Evolutionary conservation across 2,329 filamentous ascomycete genomes (phyloP), one percentile per base, ranked within the genome.

Genomic region (Westerdykella ornata): DNA sequence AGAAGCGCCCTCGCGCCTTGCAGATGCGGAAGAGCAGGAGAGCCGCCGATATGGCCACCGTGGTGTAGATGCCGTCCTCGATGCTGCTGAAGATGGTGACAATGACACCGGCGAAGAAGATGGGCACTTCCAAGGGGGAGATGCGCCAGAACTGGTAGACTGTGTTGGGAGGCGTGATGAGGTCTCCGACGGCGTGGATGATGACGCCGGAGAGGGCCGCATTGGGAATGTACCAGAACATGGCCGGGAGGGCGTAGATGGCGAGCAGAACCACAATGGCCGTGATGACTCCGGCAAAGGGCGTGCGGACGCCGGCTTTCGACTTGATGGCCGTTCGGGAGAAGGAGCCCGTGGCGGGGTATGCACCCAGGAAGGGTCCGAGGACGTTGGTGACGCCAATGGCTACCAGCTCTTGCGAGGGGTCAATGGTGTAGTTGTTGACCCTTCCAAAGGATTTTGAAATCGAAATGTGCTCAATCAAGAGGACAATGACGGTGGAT

Each of bases 381-480:
- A 97, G 74, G 34, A 97, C 73, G 62, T 97, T 97, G 19, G 83
- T 84, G 18, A 96, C 79, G 45, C 90, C 90, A 48, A 97, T 95
- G 17, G 88, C 90, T 34, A 98, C 86, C 68, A 98, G 78, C 65
- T 98, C 90, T 63, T 98, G 90, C 0, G 90, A 96, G 0, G 90
- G 89, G 54, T 96, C 83, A 61, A 98, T 96, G n/a, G 81, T 84
- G 68, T 98, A 98, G 70, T 95, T 94, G 72, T 96, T 96, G 54
- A 96, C 79, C 47, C 90, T 79, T 9, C 92, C 90, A 54, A 98
- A 97, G 0, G 89, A 96, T 66, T 97, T 98, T 16, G 89, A 88
- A 49, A 97, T 97, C 34, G 90, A 88, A 55, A 97, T 94, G 63
- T 98, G 90, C 68, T 98, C 92, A 49, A 97, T 94, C 22, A 98